Percentiles rank a stretch among this genome's conserved stretches.
Conservation (phyloP, 164 flowering plant species). For the Cinnamomum chago region DNA sequence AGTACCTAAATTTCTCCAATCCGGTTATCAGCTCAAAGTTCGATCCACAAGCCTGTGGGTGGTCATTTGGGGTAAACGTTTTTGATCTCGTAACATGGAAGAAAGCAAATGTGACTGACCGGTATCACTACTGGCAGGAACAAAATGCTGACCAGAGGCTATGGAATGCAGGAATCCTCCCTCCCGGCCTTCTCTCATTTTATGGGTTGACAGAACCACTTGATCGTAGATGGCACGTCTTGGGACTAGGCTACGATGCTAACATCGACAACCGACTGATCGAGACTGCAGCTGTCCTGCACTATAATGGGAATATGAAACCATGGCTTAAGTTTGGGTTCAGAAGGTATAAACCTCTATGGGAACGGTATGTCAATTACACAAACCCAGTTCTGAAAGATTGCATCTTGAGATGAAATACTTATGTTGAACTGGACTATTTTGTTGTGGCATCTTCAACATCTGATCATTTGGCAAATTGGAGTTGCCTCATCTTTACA, state of each 20-base stretch:
- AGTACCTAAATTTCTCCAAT: constrained; percentile 77
- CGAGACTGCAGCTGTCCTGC: constrained; percentile 77
- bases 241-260: constrained; percentile 70
- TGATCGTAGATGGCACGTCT: constrained; percentile 91
- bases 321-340: constrained; percentile 77
- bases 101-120: constrained; percentile 60
- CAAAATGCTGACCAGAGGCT: constrained; percentile 56
- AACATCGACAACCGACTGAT: constrained; percentile 69
- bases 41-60: constrained; percentile 85
- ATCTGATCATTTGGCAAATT: not conserved
- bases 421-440: constrained; percentile 6
- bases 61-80: constrained; percentile 93
- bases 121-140: constrained; percentile 77
- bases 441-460: constrained; percentile 6
- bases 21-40: constrained; percentile 64
- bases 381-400: constrained; percentile 50
- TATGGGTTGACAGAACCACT: constrained; percentile 88
- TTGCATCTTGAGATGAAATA: constrained; percentile 42
- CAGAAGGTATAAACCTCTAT: constrained; percentile 57
- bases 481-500: constrained; percentile 19
- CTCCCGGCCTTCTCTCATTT: constrained; percentile 69
- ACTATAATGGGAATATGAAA: constrained; percentile 82
- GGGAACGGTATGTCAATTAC: constrained; percentile 63
- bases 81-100: constrained; percentile 79
- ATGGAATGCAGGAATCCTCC: constrained; percentile 81